A percentile compares a stretch with the other conserved stretches of the same genome.
Conservation (phyloP, 805 yeast genomes). For the Kluyveromyces lactis region DNA sequence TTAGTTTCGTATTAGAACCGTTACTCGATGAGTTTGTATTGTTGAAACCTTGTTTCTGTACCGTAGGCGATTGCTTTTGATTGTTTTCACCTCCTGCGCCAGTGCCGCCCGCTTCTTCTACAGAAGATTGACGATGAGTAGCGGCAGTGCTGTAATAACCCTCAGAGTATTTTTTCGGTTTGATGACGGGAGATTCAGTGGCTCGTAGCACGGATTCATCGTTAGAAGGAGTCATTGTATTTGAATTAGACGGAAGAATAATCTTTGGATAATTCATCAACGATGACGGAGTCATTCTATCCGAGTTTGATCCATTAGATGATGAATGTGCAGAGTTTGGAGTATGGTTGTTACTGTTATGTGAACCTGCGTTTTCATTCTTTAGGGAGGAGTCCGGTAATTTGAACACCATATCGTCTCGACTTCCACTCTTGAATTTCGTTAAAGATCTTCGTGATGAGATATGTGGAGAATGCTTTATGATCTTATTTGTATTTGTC, state of each 20-base stretch:
- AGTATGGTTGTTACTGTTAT: not conserved
- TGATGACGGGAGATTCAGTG: conserved; percentile 23
- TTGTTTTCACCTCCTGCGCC: too few relatives aligned
- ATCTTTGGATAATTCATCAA: conserved; percentile 22
- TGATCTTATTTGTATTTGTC: conserved; percentile 20
- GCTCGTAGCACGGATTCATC: conserved; percentile 16
- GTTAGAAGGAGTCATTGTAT: conserved; percentile 6
- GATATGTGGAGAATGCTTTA: conserved; percentile 27
- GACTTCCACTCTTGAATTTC: conserved; percentile 12
- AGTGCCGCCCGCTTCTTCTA: not conserved
- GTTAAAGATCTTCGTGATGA: conserved; percentile 13
- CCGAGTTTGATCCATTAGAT: conserved; percentile 2
- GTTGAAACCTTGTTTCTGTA: too few relatives aligned
- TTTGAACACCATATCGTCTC: conserved; percentile 24
- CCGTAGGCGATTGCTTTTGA: too few relatives aligned
- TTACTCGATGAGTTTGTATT: too few relatives aligned
- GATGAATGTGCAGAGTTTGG: conserved; percentile 6
- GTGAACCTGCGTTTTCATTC: not conserved
- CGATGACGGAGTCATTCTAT: conserved; percentile 12
- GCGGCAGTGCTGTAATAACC: not conserved
- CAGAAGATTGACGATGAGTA: not conserved
- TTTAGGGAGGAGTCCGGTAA: conserved; percentile 17
- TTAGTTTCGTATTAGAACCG: too few relatives aligned
- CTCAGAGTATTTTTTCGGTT: conserved; percentile 11
- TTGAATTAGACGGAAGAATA: conserved; percentile 17